Evolutionary conservation across 306 rosid species (phyloP), one percentile per base, ranked within the genome.

Genomic region (Rosa multiflora): DNA sequence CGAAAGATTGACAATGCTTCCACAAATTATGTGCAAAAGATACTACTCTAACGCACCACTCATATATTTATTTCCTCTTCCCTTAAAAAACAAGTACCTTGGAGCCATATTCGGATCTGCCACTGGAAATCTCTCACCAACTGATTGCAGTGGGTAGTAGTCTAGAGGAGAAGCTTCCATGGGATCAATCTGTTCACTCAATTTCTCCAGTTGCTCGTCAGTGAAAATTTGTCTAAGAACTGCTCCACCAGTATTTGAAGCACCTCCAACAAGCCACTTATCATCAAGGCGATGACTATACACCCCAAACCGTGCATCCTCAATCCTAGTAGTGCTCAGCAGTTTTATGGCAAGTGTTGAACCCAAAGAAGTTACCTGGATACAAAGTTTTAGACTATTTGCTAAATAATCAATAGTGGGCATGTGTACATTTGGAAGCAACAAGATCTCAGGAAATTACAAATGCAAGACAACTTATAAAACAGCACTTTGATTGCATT

Each of bases 251-350:
- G 97, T 89, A 87, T 94, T 94, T 83, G 98, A 94, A 70, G 98
- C 98, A 59, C 97, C 98, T 72, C 97, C 98, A 82, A 94, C 98
- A 6, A 94, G 97, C 98, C 97, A 94, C 85, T 89, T 89, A 85
- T 90, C 92, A 70, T 90, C 98, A n/a, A 94, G 94, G 74, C 98
- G 97, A 89, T 94, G 98, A 80, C 98, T 94, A 71, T 94, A 94
- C 74, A 94, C 97, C 71, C 98, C 98, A 86, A 87, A 94, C 21
- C 93, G 87, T 62, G 98, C 96, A 82, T 94, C 98, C 5, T 94
- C 98, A 69, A 94, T 86, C 87, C 97, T 86, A 37, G 84, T 87
- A 70, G 90, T 88, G 83, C 97, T 94, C 86, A 92, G 51, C 67
- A 94, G 86, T 81, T 94, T 94, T 48, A 94, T 89, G 72, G 98